These are phyloP conservation scores for Fomitopsis serialis DNA, from an alignment of 768 basidiomycete genomes.

Conservation along the genomic window DNA sequence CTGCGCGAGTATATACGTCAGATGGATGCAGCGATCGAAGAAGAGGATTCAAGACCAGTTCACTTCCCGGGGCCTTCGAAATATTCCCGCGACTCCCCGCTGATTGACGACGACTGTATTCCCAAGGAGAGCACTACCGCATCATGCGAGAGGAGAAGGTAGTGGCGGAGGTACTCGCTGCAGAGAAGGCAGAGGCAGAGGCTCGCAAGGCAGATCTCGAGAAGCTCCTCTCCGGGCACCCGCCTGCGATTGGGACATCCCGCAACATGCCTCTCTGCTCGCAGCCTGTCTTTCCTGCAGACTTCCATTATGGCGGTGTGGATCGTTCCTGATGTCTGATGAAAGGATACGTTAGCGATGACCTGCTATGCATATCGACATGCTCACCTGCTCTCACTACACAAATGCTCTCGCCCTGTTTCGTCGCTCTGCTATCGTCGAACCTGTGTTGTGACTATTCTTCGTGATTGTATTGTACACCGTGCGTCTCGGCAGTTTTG, in stretches of 20 bases:
- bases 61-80: too few relatives aligned
- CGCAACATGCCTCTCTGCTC: not conserved
- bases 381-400: not conserved
- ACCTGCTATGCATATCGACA: not conserved
- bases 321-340: not conserved
- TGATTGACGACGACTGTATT: not conserved
- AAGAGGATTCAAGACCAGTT: too few relatives aligned
- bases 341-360: too few relatives aligned
- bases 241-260: not conserved
- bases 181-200: not conserved
- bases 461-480: too few relatives aligned
- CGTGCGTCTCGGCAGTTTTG: not conserved
- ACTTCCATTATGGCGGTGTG: not conserved
- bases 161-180: not conserved
- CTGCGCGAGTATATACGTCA: too few relatives aligned
- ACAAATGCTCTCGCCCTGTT: not conserved
- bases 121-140: not conserved
- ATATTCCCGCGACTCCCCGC: too few relatives aligned
- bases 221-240: not conserved
- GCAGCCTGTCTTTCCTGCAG: not conserved
- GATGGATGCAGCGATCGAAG: too few relatives aligned
- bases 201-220: not conserved
- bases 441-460: not conserved
- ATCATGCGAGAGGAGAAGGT: not conserved
- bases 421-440: not conserved